phyloP scores from a whole-genome alignment of 164 flowering plant species.

The Taxillus chinensis region DNA sequence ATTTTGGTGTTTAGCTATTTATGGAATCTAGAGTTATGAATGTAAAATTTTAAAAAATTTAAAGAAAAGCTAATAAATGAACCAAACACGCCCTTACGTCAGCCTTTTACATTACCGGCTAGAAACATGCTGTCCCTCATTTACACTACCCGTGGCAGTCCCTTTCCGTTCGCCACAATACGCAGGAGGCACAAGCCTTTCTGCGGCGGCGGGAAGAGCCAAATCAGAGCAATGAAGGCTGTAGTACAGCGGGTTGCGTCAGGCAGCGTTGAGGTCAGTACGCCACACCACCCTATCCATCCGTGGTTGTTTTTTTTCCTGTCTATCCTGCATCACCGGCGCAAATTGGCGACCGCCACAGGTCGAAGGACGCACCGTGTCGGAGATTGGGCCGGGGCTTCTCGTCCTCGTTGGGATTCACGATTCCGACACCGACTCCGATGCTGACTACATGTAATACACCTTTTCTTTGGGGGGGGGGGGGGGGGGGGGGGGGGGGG shows the following conservation, averaged over 20 bases:
- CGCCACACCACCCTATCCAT: not conserved
- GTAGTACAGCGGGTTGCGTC: constrained; percentile 83
- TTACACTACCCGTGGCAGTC: too few relatives aligned
- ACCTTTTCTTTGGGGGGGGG: not conserved
- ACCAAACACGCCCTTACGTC: too few relatives aligned
- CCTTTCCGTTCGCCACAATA: constrained; percentile 8
- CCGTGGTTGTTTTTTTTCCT: constrained; percentile 1
- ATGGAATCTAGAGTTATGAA: too few relatives aligned
- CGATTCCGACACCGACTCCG: constrained; percentile 68
- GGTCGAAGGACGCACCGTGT: constrained; percentile 76
- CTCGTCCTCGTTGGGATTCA: constrained; percentile 82
- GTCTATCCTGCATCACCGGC: not conserved
- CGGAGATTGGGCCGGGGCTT: constrained; percentile 88
- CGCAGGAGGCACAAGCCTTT: constrained; percentile 12
- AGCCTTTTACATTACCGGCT: too few relatives aligned
- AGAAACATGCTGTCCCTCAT: too few relatives aligned
- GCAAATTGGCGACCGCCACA: constrained; percentile 24
- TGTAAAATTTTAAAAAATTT: too few relatives aligned
- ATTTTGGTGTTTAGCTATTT: too few relatives aligned
- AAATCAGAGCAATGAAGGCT: constrained; percentile 63
- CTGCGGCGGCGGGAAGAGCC: constrained; percentile 2
- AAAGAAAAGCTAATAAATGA: too few relatives aligned
- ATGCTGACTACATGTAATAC: constrained; percentile 71
- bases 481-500: too few relatives aligned
- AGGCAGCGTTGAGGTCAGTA: constrained; percentile 76